These are phyloP conservation scores for Eutypa lata DNA, from an alignment of 2,329 filamentous ascomycete genomes.

Conservation along the genomic window DNA sequence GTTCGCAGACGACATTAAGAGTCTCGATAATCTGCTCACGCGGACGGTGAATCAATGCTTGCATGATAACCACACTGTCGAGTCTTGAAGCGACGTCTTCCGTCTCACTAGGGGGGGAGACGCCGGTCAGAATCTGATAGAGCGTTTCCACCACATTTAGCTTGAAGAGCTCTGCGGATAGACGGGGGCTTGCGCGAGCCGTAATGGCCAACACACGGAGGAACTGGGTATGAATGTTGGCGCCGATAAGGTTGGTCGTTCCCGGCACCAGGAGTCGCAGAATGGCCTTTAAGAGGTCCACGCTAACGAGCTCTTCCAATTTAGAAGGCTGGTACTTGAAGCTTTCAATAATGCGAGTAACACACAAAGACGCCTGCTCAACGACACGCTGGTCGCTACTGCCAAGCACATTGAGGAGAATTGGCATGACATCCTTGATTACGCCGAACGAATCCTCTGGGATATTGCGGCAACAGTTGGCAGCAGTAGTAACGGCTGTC, in stretches of 20 bases:
- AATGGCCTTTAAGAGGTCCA: slow-evolving; percentile 80
- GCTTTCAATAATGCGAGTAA: slow-evolving; percentile 93
- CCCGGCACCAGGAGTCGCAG: slow-evolving; percentile 86
- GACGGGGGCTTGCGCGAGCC: slow-evolving; percentile 78
- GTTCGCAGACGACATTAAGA: slow-evolving; percentile 93
- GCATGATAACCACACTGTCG: slow-evolving; percentile 97
- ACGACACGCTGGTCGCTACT: slow-evolving; percentile 97
- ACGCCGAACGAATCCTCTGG: slow-evolving; percentile 90
- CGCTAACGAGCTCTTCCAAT: slow-evolving; percentile 87
- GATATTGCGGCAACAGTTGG: slow-evolving; percentile 97
- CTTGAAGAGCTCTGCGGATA: slow-evolving; percentile 89
- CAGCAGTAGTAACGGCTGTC: slow-evolving; percentile 93
- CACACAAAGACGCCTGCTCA: slow-evolving; percentile 92
- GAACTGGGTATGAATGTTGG: slow-evolving; percentile 95
- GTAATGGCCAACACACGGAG: slow-evolving; percentile 87
- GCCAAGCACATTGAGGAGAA: slow-evolving; percentile 80
- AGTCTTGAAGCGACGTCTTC: slow-evolving; percentile 81
- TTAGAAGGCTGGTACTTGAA: slow-evolving; percentile 87
- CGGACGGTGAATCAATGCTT: slow-evolving; percentile 91
- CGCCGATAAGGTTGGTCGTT: slow-evolving; percentile 90
- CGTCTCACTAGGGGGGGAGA: slow-evolving; percentile 79
- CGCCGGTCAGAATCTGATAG: slow-evolving; percentile 94
- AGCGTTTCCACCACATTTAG: slow-evolving; percentile 97
- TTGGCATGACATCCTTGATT: slow-evolving; percentile 94
- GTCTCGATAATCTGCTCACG: slow-evolving; percentile 97